phyloP scores from a whole-genome alignment of 2,329 filamentous ascomycete genomes.

The Dothistroma septosporum region DNA sequence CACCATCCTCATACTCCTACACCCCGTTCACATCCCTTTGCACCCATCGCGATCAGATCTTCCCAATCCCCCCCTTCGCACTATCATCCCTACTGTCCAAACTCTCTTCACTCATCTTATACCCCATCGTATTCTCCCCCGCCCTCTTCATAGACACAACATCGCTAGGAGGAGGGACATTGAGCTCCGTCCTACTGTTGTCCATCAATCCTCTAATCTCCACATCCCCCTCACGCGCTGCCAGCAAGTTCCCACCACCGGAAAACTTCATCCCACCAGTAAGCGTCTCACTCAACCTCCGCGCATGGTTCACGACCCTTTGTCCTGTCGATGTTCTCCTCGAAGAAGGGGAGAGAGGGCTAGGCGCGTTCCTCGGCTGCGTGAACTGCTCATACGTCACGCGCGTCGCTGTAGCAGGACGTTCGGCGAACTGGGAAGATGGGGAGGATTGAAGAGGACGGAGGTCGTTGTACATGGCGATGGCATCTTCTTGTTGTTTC shows the following conservation, averaged over 20 bases:
- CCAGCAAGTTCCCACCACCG: neutral
- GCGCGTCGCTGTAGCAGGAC: constrained; percentile 14
- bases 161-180: neutral
- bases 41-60: neutral
- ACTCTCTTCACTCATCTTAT: constrained; percentile 1
- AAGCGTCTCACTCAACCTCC: constrained; percentile 3
- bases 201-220: constrained; percentile 10
- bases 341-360: constrained; percentile 5
- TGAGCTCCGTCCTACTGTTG: neutral
- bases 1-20: neutral
- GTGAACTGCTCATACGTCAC: constrained; percentile 29
- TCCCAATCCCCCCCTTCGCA: constrained; percentile 1
- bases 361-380: constrained; percentile 26
- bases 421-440: constrained; percentile 27
- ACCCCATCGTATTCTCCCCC: neutral
- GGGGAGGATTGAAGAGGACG: constrained; percentile 32
- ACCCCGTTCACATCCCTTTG: neutral
- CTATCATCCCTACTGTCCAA: neutral
- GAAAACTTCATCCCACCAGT: neutral
- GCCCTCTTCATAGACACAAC: neutral
- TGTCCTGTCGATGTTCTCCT: neutral
- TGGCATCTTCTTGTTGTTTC: constrained; percentile 30
- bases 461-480: constrained; percentile 28
- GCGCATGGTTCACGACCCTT: neutral
- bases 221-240: neutral